Conservation (phyloP, 768 basidiomycete genomes). For the Trametes coccinea region DNA sequence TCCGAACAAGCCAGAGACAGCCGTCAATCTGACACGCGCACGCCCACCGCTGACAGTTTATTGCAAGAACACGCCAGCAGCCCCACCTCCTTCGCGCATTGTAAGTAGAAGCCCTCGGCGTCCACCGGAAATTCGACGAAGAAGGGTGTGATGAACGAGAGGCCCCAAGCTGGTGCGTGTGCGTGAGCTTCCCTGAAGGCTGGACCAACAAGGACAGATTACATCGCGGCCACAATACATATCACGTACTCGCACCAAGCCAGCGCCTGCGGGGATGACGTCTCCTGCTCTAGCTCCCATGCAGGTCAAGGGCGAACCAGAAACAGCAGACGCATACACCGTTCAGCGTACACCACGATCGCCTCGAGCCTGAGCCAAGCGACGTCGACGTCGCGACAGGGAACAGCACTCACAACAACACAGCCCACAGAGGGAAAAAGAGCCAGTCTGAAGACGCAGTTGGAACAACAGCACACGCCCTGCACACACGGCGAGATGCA, state of each 20-base stretch:
- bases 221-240: background rate
- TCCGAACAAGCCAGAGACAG: background rate
- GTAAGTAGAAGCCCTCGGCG: background rate
- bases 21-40: slow-evolving; percentile 6
- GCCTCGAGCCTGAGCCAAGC: too few relatives aligned
- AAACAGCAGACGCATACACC: background rate
- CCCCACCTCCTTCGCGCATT: too few relatives aligned
- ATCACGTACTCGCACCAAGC: background rate
- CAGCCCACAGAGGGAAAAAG: background rate
- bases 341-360: background rate
- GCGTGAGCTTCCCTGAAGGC: too few relatives aligned
- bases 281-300: too few relatives aligned
- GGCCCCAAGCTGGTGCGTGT: too few relatives aligned
- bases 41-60: slow-evolving; percentile 10
- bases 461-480: too few relatives aligned
- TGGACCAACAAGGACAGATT: slow-evolving; percentile 12
- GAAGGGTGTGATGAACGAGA: too few relatives aligned
- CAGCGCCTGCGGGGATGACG: background rate
- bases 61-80: slow-evolving; percentile 1
- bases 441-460: background rate
- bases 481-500: background rate
- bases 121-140: background rate
- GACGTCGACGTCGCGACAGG: too few relatives aligned
- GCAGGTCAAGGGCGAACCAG: too few relatives aligned
- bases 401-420: too few relatives aligned